Evolutionary conservation across 345 rosid genomes (phyloP).

Genomic region (Brassica incana): DNA sequence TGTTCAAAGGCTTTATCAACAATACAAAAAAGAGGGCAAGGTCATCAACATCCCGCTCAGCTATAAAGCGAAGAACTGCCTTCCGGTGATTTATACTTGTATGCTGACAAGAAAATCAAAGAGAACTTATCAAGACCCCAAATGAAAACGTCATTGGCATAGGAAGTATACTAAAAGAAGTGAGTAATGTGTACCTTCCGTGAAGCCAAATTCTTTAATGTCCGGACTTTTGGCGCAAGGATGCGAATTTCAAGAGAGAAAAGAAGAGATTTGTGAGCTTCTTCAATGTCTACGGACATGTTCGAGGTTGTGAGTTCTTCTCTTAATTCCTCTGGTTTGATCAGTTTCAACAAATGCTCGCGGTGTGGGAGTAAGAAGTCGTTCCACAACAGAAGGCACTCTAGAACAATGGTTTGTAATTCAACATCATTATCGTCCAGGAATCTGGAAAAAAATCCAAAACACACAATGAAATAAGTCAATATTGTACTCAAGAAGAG

Average conservation of each 20-base stretch:
- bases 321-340: constrained; percentile 64
- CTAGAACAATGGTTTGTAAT: constrained; percentile 73
- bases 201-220: constrained; percentile 71
- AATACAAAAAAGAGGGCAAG: constrained; percentile 74
- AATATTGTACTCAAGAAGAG: constrained; percentile 18
- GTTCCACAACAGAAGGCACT: constrained; percentile 79
- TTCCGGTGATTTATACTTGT: constrained; percentile 71
- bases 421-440: constrained; percentile 87
- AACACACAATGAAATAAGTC: constrained; percentile 15
- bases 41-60: constrained; percentile 71
- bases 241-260: constrained; percentile 64
- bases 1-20: constrained; percentile 73
- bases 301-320: constrained; percentile 90
- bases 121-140: constrained; percentile 22
- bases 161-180: constrained; percentile 9
- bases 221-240: constrained; percentile 86
- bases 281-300: constrained; percentile 69
- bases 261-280: constrained; percentile 61
- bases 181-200: constrained; percentile 61
- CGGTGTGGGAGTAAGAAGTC: constrained; percentile 70
- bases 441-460: constrained; percentile 52
- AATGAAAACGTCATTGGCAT: constrained; percentile 2
- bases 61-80: constrained; percentile 79
- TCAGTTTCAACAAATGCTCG: constrained; percentile 74
- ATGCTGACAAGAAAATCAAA: constrained; percentile 51